phyloP scores from a whole-genome alignment of 208 protist genomes.

The Tritrichomonas foetus region DNA sequence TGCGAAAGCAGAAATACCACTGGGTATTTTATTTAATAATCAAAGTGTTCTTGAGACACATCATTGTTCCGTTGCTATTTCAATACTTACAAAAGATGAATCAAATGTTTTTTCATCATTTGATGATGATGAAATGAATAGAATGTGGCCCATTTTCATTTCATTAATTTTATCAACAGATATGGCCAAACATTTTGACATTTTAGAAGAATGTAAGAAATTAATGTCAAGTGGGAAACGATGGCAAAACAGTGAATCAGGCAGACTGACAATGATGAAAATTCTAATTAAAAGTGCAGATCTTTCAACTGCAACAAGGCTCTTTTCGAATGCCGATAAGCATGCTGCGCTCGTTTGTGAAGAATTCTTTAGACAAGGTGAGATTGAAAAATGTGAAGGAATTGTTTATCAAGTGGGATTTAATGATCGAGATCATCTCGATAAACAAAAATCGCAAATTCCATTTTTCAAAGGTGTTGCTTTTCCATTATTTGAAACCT shows the following conservation, averaged over 20 bases:
- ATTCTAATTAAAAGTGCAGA: too few relatives aligned
- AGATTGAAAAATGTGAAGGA: not conserved
- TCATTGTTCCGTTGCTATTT: slow-evolving; percentile 55
- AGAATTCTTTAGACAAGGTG: not conserved
- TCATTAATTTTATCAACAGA: slow-evolving; percentile 60
- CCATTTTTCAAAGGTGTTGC: not conserved
- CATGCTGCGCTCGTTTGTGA: not conserved
- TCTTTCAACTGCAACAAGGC: not conserved
- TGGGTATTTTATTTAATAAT: slow-evolving; percentile 71
- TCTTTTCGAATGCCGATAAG: not conserved
- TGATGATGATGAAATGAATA: slow-evolving; percentile 43
- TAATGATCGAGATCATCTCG: not conserved
- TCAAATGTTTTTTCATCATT: slow-evolving; percentile 49
- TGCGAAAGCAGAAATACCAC: slow-evolving; percentile 70
- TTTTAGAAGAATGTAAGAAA: slow-evolving; percentile 27
- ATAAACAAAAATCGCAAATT: not conserved
- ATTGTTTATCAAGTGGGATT: not conserved
- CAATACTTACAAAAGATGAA: slow-evolving; percentile 45
- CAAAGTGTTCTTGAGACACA: slow-evolving; percentile 61
- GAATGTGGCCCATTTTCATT: slow-evolving; percentile 53
- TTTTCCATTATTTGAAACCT: not conserved
- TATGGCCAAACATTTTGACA: slow-evolving; percentile 57
- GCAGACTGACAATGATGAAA: not conserved
- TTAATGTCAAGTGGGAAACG: not conserved
- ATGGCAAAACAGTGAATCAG: not conserved